Evolutionary conservation across 2,329 filamentous ascomycete species (phyloP).

Genomic region (Davidsoniella eucalypti): DNA sequence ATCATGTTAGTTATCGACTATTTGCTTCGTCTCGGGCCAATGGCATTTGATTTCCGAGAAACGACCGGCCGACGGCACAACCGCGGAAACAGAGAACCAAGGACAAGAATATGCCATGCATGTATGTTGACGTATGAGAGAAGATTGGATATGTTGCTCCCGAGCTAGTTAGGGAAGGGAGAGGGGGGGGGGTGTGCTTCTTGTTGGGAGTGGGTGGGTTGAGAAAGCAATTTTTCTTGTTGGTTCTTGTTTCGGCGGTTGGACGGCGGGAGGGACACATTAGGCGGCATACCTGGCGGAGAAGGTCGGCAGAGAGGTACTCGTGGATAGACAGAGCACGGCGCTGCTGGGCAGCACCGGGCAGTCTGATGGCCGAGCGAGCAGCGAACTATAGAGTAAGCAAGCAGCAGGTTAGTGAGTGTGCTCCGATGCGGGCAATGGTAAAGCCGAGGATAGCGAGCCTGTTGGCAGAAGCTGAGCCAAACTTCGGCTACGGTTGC

Average conservation of each 20-base stretch:
- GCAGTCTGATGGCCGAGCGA: slow-evolving; percentile 36
- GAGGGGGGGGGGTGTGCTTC: no score
- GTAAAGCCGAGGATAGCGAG: slow-evolving; percentile 12
- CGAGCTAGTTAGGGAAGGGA: no score
- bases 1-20: slow-evolving; percentile 9
- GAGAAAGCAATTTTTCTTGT: no score
- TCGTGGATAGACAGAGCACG: slow-evolving; percentile 94
- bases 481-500: slow-evolving; percentile 5
- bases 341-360: slow-evolving; percentile 60
- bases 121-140: no score
- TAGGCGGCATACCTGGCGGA: slow-evolving; percentile 44
- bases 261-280: slow-evolving; percentile 4
- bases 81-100: not conserved
- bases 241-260: no score
- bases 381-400: slow-evolving; percentile 15
- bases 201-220: no score
- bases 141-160: no score
- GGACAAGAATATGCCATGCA: not conserved
- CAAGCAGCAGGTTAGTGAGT: slow-evolving; percentile 3
- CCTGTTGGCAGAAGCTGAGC: slow-evolving; percentile 2
- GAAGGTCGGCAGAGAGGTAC: slow-evolving; percentile 86
- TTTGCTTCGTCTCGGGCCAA: not conserved
- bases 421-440: slow-evolving; percentile 3
- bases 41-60: no score
- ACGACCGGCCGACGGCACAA: not conserved